These are phyloP conservation scores for Botrytis elliptica DNA, from an alignment of 2,329 filamentous ascomycete genomes.

Conservation along the genomic window DNA sequence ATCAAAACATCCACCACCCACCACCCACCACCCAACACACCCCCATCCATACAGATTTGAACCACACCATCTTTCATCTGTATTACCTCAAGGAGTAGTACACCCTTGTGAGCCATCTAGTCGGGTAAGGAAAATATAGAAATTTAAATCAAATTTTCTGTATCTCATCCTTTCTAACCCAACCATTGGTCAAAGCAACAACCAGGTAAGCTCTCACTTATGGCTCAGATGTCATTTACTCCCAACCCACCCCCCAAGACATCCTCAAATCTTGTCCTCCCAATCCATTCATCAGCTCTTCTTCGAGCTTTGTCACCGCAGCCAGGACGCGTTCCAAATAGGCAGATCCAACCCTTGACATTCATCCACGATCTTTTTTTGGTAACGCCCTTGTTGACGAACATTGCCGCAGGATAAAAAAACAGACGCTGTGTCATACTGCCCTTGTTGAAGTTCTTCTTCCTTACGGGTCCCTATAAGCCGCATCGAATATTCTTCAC, in stretches of 20 bases:
- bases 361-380: constrained; percentile 1
- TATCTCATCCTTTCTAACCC: neutral
- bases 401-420: constrained; percentile 20
- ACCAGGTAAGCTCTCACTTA: neutral
- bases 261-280: constrained; percentile 6
- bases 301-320: constrained; percentile 16
- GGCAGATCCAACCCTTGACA: constrained; percentile 19
- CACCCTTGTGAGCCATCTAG: constrained; percentile 22
- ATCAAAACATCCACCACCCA: constrained; percentile 5
- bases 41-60: constrained; percentile 12
- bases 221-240: neutral
- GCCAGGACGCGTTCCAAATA: constrained; percentile 18
- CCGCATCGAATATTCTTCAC: constrained; percentile 17
- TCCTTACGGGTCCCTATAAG: constrained; percentile 20
- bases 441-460: constrained; percentile 19
- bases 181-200: constrained; percentile 5
- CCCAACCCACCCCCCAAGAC: neutral
- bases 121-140: constrained; percentile 10
- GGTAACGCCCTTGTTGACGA: constrained; percentile 21
- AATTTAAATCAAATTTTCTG: constrained; percentile 1
- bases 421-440: constrained; percentile 22
- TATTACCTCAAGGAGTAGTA: constrained; percentile 13
- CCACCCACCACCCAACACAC: neutral
- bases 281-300: constrained; percentile 16
- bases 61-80: constrained; percentile 7